Conservation (phyloP, 352 stramenopile species). For the Phytophthora brassicae region DNA sequence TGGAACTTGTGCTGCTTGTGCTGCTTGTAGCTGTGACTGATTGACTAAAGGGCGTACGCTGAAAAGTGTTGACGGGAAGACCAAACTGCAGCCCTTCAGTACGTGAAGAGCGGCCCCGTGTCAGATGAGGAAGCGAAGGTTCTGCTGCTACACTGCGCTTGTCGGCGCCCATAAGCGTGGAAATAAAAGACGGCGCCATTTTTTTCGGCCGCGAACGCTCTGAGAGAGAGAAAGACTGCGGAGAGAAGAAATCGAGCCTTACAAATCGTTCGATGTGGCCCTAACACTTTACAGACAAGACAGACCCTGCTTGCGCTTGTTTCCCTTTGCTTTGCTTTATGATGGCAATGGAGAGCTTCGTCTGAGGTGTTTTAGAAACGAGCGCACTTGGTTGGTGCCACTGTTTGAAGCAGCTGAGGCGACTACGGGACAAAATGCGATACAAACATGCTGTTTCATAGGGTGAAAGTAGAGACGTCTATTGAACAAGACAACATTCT, state of each 20-base stretch:
- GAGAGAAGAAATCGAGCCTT: conserved; percentile 24
- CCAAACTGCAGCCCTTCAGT: conserved; percentile 36
- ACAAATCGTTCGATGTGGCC: no score
- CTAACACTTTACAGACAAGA: conserved; percentile 12
- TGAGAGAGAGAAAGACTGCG: conserved; percentile 18
- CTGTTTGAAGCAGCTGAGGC: conserved; percentile 8
- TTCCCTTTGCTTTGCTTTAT: not conserved
- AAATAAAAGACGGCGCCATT: conserved; percentile 68
- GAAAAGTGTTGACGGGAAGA: conserved; percentile 28
- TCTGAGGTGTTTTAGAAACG: conserved; percentile 8
- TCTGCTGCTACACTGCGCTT: conserved; percentile 11
- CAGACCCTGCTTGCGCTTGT: no score
- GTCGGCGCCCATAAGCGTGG: conserved; percentile 49
- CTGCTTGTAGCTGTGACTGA: not conserved
- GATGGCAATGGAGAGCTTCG: conserved; percentile 15
- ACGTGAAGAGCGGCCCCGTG: conserved; percentile 13
- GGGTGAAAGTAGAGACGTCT: not conserved
- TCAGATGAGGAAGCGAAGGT: conserved; percentile 28
- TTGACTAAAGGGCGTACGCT: conserved; percentile 24
- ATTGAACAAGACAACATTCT: no score
- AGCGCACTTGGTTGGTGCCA: not conserved
- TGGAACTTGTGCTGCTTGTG: not conserved
- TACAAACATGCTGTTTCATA: not conserved
- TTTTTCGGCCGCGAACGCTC: conserved; percentile 22
- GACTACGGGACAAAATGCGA: not conserved